phyloP scores from a whole-genome alignment of 768 basidiomycete species.

The Agrocybe chaxingu region DNA sequence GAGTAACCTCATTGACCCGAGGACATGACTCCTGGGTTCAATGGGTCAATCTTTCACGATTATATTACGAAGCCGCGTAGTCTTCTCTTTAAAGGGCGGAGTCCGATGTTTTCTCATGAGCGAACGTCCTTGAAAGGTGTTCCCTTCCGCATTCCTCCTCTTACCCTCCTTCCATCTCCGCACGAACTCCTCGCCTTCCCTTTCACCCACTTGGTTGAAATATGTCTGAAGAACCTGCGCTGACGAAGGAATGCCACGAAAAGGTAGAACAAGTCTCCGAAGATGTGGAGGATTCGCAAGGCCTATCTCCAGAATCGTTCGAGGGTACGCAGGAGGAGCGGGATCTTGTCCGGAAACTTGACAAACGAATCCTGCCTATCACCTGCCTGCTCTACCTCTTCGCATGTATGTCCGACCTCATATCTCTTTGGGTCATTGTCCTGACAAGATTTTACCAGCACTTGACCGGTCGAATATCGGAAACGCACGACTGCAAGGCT shows the following conservation, averaged over 20 bases:
- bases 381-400: slow-evolving; percentile 73
- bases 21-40: no score
- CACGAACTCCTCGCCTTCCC: background rate
- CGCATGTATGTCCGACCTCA: slow-evolving; percentile 51
- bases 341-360: slow-evolving; percentile 60
- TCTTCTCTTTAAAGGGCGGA: no score
- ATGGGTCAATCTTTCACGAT: no score
- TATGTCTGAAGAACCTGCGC: slow-evolving; percentile 1
- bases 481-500: slow-evolving; percentile 73
- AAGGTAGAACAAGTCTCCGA: slow-evolving; percentile 4
- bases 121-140: no score
- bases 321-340: slow-evolving; percentile 39
- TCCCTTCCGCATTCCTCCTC: no score
- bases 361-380: slow-evolving; percentile 65
- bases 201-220: background rate
- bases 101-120: no score
- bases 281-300: background rate
- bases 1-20: no score
- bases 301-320: slow-evolving; percentile 5
- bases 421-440: background rate
- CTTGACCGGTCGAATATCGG: slow-evolving; percentile 79
- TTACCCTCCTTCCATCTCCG: no score
- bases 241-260: slow-evolving; percentile 2
- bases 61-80: no score
- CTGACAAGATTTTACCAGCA: slow-evolving; percentile 27